Conservation (phyloP, 495 filamentous ascomycete genomes). For the Aspergillus campestris region DNA sequence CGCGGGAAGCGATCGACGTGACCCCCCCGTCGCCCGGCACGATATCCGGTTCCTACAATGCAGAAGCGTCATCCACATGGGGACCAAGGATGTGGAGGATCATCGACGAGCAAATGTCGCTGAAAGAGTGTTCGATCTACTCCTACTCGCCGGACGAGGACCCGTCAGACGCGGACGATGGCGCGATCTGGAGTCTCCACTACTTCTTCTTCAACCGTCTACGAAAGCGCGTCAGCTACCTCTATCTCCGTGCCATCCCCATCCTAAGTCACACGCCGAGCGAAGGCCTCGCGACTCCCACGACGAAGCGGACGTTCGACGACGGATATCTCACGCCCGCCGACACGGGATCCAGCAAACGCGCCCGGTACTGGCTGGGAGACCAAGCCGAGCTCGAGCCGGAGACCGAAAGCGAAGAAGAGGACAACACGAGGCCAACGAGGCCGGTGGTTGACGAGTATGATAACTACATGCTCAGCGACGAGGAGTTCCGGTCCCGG, state of each 20-base stretch:
- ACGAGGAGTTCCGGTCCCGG: constrained; percentile 34
- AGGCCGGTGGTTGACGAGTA: constrained; percentile 26
- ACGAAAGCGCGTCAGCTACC: constrained; percentile 87
- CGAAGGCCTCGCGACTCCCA: constrained; percentile 34
- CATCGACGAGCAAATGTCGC: constrained; percentile 85
- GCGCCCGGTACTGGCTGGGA: constrained; percentile 77
- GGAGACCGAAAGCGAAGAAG: constrained; percentile 41
- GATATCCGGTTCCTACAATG: constrained; percentile 35
- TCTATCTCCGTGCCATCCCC: constrained; percentile 80
- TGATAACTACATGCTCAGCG: constrained; percentile 36
- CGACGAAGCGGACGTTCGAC: constrained; percentile 40
- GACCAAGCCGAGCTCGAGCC: constrained; percentile 39
- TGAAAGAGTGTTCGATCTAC: constrained; percentile 78
- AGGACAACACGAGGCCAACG: constrained; percentile 20
- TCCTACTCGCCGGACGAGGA: constrained; percentile 78
- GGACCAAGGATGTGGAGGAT: constrained; percentile 80
- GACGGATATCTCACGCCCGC: constrained; percentile 40
- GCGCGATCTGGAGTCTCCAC: constrained; percentile 87
- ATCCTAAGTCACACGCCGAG: constrained; percentile 62
- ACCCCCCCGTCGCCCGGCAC: constrained; percentile 39
- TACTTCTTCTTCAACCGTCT: constrained; percentile 97
- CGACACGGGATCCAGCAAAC: constrained; percentile 58
- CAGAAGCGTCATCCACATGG: constrained; percentile 48
- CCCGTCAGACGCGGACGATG: constrained; percentile 82
- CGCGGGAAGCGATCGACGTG: constrained; percentile 41